A percentile compares a stretch with the other conserved stretches of the same genome.
phyloP scores from a whole-genome alignment of 1,284 basidiomycete genomes.

The Leucoagaricus sp. region DNA sequence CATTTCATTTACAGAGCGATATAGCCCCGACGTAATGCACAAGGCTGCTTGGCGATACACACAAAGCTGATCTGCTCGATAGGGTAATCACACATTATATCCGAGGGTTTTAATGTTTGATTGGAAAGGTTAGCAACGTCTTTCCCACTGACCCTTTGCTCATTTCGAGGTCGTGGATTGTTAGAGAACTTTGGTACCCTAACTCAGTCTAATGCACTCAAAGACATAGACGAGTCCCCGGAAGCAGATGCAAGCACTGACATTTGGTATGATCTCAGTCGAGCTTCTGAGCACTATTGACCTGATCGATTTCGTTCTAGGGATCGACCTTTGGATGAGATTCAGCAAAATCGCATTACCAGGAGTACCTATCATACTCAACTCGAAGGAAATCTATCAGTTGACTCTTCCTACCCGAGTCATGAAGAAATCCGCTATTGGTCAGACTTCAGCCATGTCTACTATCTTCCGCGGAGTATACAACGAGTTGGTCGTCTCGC shows the following conservation, averaged over 20 bases:
- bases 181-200: conserved; percentile 18
- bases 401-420: conserved; percentile 14
- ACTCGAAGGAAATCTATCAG: conserved; percentile 39
- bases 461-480: conserved; percentile 62
- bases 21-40: conserved; percentile 1
- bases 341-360: conserved; percentile 52
- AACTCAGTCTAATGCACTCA: conserved; percentile 13
- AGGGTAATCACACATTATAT: conserved; percentile 13
- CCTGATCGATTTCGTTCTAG: conserved; percentile 33
- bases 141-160: neutral
- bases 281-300: conserved; percentile 1
- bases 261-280: conserved; percentile 30
- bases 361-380: conserved; percentile 56
- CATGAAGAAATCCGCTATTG: conserved; percentile 58
- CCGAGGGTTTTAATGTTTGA: conserved; percentile 17
- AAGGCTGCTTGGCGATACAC: neutral
- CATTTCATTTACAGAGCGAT: conserved; percentile 15
- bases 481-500: conserved; percentile 61
- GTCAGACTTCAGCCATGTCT: conserved; percentile 78
- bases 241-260: conserved; percentile 18
- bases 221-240: neutral
- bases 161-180: neutral
- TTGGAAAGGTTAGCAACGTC: conserved; percentile 9
- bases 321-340: conserved; percentile 50
- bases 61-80: neutral